phyloP scores from a whole-genome alignment of 345 rosid species.

The Salix suchowensis region DNA sequence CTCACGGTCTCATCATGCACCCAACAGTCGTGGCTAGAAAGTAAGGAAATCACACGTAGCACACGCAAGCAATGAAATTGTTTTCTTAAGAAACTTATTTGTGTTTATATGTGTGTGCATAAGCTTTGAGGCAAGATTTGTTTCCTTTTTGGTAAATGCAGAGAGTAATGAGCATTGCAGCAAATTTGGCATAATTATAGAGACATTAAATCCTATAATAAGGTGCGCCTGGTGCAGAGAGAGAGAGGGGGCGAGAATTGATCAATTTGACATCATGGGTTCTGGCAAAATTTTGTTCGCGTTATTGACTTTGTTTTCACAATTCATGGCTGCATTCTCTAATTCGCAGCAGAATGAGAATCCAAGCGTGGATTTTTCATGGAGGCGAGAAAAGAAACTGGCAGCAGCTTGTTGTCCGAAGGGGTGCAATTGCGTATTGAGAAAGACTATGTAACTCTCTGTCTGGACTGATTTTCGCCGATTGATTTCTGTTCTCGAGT shows the following conservation, averaged over 20 bases:
- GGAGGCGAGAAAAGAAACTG: neutral
- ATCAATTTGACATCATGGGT: neutral
- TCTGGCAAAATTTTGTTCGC: neutral
- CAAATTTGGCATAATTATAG: too few species aligned
- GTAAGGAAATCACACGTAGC: neutral
- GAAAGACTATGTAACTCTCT: conserved; percentile 11
- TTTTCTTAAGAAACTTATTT: neutral
- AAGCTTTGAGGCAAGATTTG: neutral
- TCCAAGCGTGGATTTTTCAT: neutral
- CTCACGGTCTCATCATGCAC: neutral
- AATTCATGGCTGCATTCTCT: neutral
- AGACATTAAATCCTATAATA: too few species aligned
- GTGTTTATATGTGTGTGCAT: neutral
- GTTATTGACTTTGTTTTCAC: neutral
- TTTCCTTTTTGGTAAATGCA: neutral
- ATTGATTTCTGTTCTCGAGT: neutral
- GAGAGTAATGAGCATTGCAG: neutral
- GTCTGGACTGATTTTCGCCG: neutral
- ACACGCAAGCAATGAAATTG: neutral
- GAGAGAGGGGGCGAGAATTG: too few species aligned
- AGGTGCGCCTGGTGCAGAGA: too few species aligned
- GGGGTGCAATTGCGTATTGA: conserved; percentile 3
- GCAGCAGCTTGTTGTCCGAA: neutral
- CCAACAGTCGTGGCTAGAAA: neutral
- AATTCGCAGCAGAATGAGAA: neutral